Percentiles rank a stretch among this genome's conserved stretches.
Conservation (phyloP, 129 eudicot genomes). For the Cynara cardunculus region DNA sequence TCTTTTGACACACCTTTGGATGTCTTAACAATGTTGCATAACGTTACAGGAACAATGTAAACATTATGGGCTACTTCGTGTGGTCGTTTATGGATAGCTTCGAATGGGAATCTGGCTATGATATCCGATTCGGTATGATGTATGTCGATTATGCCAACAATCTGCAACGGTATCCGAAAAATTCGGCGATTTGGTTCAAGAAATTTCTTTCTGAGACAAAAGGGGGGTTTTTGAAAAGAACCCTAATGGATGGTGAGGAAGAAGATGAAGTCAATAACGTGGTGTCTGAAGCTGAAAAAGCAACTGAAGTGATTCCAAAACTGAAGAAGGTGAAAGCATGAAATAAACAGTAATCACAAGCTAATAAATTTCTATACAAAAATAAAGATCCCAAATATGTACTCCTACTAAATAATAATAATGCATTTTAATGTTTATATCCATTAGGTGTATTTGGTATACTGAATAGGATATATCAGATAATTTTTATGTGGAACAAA, state of each 20-base stretch:
- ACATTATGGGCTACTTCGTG: slow-evolving; percentile 29
- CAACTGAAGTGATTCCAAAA: neutral
- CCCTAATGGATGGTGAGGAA: neutral
- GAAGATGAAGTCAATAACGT: neutral
- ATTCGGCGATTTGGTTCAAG: slow-evolving; percentile 39
- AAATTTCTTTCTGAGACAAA: slow-evolving; percentile 11
- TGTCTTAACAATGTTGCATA: neutral
- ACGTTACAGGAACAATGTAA: slow-evolving; percentile 21
- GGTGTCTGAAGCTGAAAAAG: neutral
- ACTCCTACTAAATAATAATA: too few relatives aligned
- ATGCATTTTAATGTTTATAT: too few relatives aligned
- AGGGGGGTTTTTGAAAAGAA: neutral
- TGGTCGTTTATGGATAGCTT: slow-evolving; percentile 45
- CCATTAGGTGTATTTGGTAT: too few relatives aligned
- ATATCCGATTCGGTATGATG: slow-evolving; percentile 30
- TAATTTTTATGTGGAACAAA: too few relatives aligned
- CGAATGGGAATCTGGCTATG: slow-evolving; percentile 35
- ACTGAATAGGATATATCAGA: too few relatives aligned
- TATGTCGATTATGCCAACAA: slow-evolving; percentile 26
- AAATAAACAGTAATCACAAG: neutral
- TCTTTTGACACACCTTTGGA: neutral
- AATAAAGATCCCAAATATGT: neutral
- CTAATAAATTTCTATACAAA: neutral
- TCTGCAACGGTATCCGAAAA: slow-evolving; percentile 32
- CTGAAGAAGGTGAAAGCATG: neutral